Conservation (phyloP, 2,329 filamentous ascomycete species). For the Trichoderma pleuroti region DNA sequence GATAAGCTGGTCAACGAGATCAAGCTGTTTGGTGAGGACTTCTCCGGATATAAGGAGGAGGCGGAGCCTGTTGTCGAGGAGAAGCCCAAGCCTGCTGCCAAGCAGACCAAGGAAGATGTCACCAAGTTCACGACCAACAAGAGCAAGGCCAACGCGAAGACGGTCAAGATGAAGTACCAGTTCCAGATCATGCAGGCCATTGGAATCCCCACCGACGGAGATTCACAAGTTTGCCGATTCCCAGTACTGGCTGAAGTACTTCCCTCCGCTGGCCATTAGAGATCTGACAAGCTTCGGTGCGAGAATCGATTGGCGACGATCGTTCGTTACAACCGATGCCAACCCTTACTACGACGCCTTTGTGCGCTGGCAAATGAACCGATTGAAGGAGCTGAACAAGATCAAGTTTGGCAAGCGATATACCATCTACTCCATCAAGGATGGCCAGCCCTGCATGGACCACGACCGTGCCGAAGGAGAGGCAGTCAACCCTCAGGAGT, state of each 20-base stretch:
- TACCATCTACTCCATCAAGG: slow-evolving; percentile 69
- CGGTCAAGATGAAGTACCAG: slow-evolving; percentile 90
- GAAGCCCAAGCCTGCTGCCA: slow-evolving; percentile 51
- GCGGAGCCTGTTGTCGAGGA: slow-evolving; percentile 52
- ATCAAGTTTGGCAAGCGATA: slow-evolving; percentile 92
- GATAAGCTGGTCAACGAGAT: slow-evolving; percentile 93
- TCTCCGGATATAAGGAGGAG: slow-evolving; percentile 70
- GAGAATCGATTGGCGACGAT: slow-evolving; percentile 87
- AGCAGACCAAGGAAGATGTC: slow-evolving; percentile 72
- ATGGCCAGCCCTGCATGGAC: slow-evolving; percentile 47
- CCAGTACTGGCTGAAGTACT: slow-evolving; percentile 87
- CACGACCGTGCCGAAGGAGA: slow-evolving; percentile 47
- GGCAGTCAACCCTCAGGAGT: slow-evolving; percentile 74
- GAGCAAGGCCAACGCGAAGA: slow-evolving; percentile 86
- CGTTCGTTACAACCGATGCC: slow-evolving; percentile 90
- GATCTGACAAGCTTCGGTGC: slow-evolving; percentile 83
- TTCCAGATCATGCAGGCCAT: slow-evolving; percentile 93
- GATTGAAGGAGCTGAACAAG: slow-evolving; percentile 82
- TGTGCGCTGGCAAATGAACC: slow-evolving; percentile 95
- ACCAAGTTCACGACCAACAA: slow-evolving; percentile 93
- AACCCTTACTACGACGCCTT: slow-evolving; percentile 98
- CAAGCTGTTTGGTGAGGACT: slow-evolving; percentile 81
- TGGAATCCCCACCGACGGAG: slow-evolving; percentile 79
- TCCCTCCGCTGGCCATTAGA: slow-evolving; percentile 59
- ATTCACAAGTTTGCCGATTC: slow-evolving; percentile 92